Conservation (phyloP, 176 grass and related monocot genomes). For the Lolium perenne region DNA sequence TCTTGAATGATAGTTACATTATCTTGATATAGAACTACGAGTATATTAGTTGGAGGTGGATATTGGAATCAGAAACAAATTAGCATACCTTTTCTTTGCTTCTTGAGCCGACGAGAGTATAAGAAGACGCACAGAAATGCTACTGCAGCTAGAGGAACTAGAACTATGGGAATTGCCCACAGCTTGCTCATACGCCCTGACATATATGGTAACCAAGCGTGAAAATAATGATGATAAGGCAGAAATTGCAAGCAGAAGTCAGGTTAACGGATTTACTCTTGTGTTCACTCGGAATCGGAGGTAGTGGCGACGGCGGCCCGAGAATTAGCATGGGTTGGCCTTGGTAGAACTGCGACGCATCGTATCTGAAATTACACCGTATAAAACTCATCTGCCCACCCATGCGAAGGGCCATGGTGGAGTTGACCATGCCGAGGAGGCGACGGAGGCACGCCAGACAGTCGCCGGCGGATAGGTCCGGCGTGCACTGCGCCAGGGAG, state of each 20-base stretch:
- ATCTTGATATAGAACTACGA: too few relatives aligned
- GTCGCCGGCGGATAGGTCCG: constrained; percentile 26
- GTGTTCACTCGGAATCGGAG: neutral
- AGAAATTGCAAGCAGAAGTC: too few relatives aligned
- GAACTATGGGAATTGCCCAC: constrained; percentile 7
- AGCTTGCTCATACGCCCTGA: constrained; percentile 18
- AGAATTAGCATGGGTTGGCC: neutral
- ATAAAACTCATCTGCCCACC: neutral
- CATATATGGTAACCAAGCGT: neutral
- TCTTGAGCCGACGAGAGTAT: constrained; percentile 11
- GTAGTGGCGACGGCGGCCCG: neutral
- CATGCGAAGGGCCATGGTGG: neutral
- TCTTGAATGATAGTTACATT: too few relatives aligned
- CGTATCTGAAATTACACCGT: constrained; percentile 23
- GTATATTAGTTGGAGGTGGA: too few relatives aligned
- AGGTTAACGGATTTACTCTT: neutral
- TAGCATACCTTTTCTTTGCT: constrained; percentile 13
- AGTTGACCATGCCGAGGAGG: constrained; percentile 1
- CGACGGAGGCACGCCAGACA: neutral
- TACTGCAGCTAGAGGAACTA: neutral
- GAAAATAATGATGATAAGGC: too few relatives aligned
- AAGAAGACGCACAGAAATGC: constrained; percentile 26
- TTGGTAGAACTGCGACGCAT: neutral
- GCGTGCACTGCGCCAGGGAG: constrained; percentile 15
- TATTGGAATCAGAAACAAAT: neutral